A percentile compares a stretch with the other conserved stretches of the same genome.
phyloP scores from a whole-genome alignment of 805 yeast genomes.

The Candida mattraensis region DNA sequence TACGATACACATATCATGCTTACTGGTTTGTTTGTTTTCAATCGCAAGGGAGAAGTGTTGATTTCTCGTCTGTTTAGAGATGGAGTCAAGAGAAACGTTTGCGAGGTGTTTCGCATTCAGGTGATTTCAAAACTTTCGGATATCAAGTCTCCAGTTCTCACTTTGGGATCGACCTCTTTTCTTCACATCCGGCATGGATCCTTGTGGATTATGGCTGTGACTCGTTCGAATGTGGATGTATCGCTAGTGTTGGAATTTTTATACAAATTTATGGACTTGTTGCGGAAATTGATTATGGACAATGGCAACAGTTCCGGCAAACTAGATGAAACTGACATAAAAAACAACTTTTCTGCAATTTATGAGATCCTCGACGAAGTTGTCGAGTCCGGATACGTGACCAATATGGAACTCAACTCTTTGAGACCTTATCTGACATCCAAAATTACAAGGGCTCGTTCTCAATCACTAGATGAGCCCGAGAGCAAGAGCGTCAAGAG shows the following conservation, averaged over 20 bases:
- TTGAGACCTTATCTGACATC: slow-evolving; percentile 36
- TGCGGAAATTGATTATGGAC: slow-evolving; percentile 36
- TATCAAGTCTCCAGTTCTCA: slow-evolving; percentile 65
- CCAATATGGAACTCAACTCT: slow-evolving; percentile 52
- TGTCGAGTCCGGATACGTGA: slow-evolving; percentile 77
- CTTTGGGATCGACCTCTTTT: slow-evolving; percentile 91
- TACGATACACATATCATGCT: slow-evolving; percentile 66
- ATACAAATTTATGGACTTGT: slow-evolving; percentile 55
- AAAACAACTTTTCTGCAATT: slow-evolving; percentile 63
- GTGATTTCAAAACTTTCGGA: slow-evolving; percentile 66
- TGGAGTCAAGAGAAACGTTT: slow-evolving; percentile 72
- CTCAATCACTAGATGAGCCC: slow-evolving; percentile 6
- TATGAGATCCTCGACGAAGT: slow-evolving; percentile 79
- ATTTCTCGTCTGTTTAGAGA: slow-evolving; percentile 72
- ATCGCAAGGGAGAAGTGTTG: slow-evolving; percentile 78
- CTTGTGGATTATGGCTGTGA: slow-evolving; percentile 85
- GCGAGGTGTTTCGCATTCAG: slow-evolving; percentile 90
- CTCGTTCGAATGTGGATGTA: slow-evolving; percentile 86
- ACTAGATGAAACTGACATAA: slow-evolving; percentile 50
- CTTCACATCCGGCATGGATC: slow-evolving; percentile 63
- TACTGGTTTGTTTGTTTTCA: slow-evolving; percentile 77
- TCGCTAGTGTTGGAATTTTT: slow-evolving; percentile 77
- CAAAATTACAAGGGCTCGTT: slow-evolving; percentile 10
- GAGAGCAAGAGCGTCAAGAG: slow-evolving; percentile 2
- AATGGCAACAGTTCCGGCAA: slow-evolving; percentile 34